A percentile compares a stretch with the other conserved stretches of the same genome.
These are phyloP conservation scores for Sporopachydermia lactativora DNA, from an alignment of 805 yeast genomes.

Conservation along the genomic window DNA sequence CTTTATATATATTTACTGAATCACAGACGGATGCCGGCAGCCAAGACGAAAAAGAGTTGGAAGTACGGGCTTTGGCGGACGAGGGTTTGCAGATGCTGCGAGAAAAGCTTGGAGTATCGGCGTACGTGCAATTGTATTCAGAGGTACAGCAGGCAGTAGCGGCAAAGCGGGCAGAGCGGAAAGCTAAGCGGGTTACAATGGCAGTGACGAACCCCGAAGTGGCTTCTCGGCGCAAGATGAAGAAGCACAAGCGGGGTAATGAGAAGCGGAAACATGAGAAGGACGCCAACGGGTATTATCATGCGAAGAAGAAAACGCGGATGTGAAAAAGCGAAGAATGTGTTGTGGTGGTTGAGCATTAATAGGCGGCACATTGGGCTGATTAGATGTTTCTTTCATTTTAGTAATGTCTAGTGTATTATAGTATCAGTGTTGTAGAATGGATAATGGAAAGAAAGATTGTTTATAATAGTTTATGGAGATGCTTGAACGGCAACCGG, in stretches of 20 bases:
- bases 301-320: constrained; percentile 38
- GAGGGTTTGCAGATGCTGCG: constrained; percentile 63
- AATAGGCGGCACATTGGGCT: too few relatives aligned
- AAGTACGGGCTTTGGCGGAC: constrained; percentile 34
- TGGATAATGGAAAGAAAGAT: too few relatives aligned
- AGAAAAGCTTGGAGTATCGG: constrained; percentile 54
- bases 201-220: constrained; percentile 68
- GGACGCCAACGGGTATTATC: constrained; percentile 68
- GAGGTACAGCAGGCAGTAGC: constrained; percentile 47
- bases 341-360: too few relatives aligned
- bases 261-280: constrained; percentile 64
- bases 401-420: too few relatives aligned
- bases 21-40: constrained; percentile 27
- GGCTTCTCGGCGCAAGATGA: constrained; percentile 66
- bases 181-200: constrained; percentile 58
- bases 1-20: constrained; percentile 37
- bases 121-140: constrained; percentile 46
- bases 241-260: constrained; percentile 59
- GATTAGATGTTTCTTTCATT: too few relatives aligned
- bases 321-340: too few relatives aligned
- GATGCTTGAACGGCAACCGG: too few relatives aligned
- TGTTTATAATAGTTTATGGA: too few relatives aligned
- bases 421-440: too few relatives aligned
- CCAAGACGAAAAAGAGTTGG: constrained; percentile 29
- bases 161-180: constrained; percentile 60